Base-by-base conservation (phyloP, 192 early-diverging fungal species). In the Backusella luteola region DNA sequence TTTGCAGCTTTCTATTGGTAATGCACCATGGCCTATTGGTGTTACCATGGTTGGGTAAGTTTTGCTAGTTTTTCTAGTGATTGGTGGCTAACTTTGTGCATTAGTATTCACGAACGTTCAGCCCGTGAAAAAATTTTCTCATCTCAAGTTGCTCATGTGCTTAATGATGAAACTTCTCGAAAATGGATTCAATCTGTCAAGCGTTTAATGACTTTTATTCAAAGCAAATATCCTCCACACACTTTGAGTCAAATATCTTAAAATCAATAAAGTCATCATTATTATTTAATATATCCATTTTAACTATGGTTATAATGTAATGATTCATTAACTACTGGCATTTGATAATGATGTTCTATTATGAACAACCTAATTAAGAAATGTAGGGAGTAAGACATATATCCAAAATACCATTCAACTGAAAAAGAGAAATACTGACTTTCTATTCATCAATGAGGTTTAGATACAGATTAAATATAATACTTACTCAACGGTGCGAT, bases 151-250 rank as follows among this genome's bases (percentile, higher is more conserved):
- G 98, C 98, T 2, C 98, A 99, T 82, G 96, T 95, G 23, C 88
- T 99, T 12, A 99, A 99, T 81, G 96, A 98, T 74, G 98, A 98
- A 85, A 90, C 92, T 0, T 94, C 95, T 74, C 89, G 98, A 56
- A 99, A 99, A 80, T 99, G 98, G 98, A 99, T 99, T 85, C 98
- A 99, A 85, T 90, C 91, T 17, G 91, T 98, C 73, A 99, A 99
- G 77, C 90, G 98, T 26, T 85, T 99, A 39, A 98, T 99, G 91
- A 96, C 94, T 11, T 99, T 97, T 91, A 91, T 93, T 1, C 96
- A 98, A 80, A 91, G 84, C 53, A 93, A 93, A 76, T 98, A 95
- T 83, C 96, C 96, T 23, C 97, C 96, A 7, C 82, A 87, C n/a
- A 80, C 79, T 21, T 36, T 84, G 36, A 75, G 75, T 12, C 82